Conservation (phyloP, 371 early-diverging fungal genomes). For the Mortierella sp. region DNA sequence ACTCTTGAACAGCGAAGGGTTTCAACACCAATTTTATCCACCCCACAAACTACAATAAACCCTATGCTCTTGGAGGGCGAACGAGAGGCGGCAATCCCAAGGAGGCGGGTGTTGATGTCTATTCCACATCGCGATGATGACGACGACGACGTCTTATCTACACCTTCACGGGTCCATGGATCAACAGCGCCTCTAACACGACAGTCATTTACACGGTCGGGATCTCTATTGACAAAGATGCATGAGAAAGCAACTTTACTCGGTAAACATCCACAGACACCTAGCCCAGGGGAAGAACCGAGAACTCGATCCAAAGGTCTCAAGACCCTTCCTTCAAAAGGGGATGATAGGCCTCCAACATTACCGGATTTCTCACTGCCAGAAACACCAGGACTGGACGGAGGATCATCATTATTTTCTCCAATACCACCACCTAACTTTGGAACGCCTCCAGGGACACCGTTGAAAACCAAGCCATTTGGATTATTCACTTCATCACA, state of each 20-base stretch:
- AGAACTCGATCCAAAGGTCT: conserved; percentile 31
- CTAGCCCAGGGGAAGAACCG: conserved; percentile 37
- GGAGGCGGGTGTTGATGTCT: conserved; percentile 23
- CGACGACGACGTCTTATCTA: conserved; percentile 28
- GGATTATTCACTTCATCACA: conserved; percentile 3
- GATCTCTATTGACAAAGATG: conserved; percentile 33
- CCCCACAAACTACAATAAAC: conserved; percentile 20
- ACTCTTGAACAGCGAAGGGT: conserved; percentile 19
- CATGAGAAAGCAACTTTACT: conserved; percentile 39
- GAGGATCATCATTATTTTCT: conserved; percentile 14
- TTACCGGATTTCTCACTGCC: conserved; percentile 22
- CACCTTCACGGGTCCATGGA: conserved; percentile 27
- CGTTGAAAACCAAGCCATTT: conserved; percentile 12
- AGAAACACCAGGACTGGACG: conserved; percentile 14
- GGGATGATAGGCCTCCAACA: conserved; percentile 11
- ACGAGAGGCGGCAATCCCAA: conserved; percentile 19
- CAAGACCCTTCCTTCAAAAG: conserved; percentile 19
- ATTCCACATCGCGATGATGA: conserved; percentile 14
- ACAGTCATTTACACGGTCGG: conserved; percentile 13
- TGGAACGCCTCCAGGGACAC: conserved; percentile 43
- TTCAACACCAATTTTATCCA: conserved; percentile 18
- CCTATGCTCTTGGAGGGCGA: conserved; percentile 25
- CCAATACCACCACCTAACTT: conserved; percentile 44
- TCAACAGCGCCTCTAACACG: background rate
- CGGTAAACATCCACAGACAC: conserved; percentile 52